Conservation (phyloP, 139 green algal genomes). For the Ettlia oleoabundans region DNA sequence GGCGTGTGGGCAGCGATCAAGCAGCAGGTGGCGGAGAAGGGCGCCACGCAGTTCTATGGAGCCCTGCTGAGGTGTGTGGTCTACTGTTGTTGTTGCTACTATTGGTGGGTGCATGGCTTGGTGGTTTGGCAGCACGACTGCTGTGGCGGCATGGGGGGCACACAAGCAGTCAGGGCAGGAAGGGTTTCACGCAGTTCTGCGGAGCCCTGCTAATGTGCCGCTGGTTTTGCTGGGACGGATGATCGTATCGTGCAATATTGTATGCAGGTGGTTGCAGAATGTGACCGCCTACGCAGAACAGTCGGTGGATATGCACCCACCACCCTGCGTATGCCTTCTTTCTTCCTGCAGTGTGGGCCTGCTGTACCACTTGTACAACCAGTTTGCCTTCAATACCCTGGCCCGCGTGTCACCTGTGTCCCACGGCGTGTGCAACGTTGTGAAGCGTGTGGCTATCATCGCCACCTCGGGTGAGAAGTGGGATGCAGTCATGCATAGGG, state of each 20-base stretch:
- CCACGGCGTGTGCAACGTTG: slow-evolving; percentile 99
- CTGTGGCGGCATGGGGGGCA: neutral
- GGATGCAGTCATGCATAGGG: too few relatives aligned
- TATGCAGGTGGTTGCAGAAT: too few relatives aligned
- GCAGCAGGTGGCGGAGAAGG: slow-evolving; percentile 39
- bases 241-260: too few relatives aligned
- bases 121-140: neutral
- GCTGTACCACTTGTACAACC: slow-evolving; percentile 99
- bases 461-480: slow-evolving; percentile 68
- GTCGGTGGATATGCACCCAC: too few relatives aligned
- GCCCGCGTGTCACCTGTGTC: slow-evolving; percentile 93
- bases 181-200: too few relatives aligned
- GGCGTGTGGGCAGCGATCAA: slow-evolving; percentile 45
- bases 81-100: neutral
- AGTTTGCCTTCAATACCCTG: slow-evolving; percentile 99
- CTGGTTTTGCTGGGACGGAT: too few relatives aligned
- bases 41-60: slow-evolving; percentile 78
- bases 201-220: too few relatives aligned
- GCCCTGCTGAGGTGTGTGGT: slow-evolving; percentile 68
- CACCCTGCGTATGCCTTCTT: neutral
- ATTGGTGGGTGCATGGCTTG: neutral
- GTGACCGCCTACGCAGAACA: too few relatives aligned
- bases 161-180: too few relatives aligned
- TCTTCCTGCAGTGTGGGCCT: slow-evolving; percentile 76
- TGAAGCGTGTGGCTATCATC: slow-evolving; percentile 99